Percentiles rank a stretch among this genome's conserved stretches.
Conservation (phyloP, 306 rosid species). For the Begonia loranthoides region DNA sequence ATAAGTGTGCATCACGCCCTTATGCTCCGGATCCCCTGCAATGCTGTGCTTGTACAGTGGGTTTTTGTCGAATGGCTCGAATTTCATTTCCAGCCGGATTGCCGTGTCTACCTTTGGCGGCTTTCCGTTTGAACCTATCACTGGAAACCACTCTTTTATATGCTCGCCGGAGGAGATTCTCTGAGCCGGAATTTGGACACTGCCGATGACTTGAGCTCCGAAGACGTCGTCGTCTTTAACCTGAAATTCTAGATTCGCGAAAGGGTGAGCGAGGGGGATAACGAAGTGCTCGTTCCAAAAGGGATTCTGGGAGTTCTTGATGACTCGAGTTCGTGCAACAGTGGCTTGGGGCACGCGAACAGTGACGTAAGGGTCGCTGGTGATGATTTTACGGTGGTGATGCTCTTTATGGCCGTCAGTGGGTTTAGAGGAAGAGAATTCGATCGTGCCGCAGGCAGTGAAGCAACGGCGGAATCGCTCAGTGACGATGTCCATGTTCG, state of each 20-base stretch:
- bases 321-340: slow-evolving; percentile 82
- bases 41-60: slow-evolving; percentile 36
- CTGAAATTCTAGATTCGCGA: slow-evolving; percentile 43
- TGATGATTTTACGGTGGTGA: slow-evolving; percentile 24
- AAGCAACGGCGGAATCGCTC: slow-evolving; percentile 70
- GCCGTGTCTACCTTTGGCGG: slow-evolving; percentile 38
- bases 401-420: background rate
- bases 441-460: slow-evolving; percentile 59
- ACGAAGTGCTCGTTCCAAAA: slow-evolving; percentile 48
- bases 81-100: slow-evolving; percentile 42
- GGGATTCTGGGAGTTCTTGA: slow-evolving; percentile 52
- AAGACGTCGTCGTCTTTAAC: slow-evolving; percentile 69
- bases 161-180: slow-evolving; percentile 22
- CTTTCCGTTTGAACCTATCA: slow-evolving; percentile 21
- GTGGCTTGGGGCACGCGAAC: slow-evolving; percentile 68
- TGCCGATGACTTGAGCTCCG: slow-evolving; percentile 57
- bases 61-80: slow-evolving; percentile 33
- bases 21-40: slow-evolving; percentile 58
- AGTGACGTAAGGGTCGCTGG: slow-evolving; percentile 73
- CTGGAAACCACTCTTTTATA: slow-evolving; percentile 40
- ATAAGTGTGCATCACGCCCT: slow-evolving; percentile 62
- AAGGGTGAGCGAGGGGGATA: slow-evolving; percentile 68
- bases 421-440: slow-evolving; percentile 15
- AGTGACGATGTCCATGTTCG: slow-evolving; percentile 77
- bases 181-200: slow-evolving; percentile 38